Percentiles rank a stretch among this genome's conserved stretches.
These are phyloP conservation scores for Ophiorrhiza pumila DNA, from an alignment of 257 asterid species.

Conservation along the genomic window DNA sequence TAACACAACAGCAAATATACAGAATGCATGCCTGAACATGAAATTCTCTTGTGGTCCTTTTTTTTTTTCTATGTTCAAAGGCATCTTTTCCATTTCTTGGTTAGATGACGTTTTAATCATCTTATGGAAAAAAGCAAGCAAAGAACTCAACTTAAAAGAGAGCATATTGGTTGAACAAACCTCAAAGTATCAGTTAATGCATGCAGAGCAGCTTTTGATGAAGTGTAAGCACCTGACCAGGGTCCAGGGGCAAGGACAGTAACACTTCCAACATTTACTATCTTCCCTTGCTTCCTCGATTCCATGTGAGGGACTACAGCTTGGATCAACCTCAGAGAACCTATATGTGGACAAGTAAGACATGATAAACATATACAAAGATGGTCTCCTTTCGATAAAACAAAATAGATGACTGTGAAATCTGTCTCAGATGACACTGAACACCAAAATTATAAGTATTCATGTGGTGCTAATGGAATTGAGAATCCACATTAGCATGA, in stretches of 20 bases:
- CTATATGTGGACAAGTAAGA: conserved; percentile 26
- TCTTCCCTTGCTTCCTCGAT: conserved; percentile 80
- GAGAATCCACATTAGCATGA: background rate
- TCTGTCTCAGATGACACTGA: background rate
- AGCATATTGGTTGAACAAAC: conserved; percentile 26
- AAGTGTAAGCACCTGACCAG: conserved; percentile 79
- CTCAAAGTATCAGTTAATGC: conserved; percentile 71
- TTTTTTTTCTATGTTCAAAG: background rate
- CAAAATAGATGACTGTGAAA: background rate
- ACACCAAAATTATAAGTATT: background rate
- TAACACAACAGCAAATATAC: background rate
- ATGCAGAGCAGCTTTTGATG: conserved; percentile 92
- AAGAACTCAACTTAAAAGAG: background rate
- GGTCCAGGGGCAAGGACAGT: conserved; percentile 70
- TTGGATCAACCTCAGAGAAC: conserved; percentile 81
- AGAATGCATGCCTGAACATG: conserved; percentile 1
- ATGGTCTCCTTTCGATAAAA: conserved; percentile 8
- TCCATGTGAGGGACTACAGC: conserved; percentile 94
- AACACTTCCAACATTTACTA: conserved; percentile 83
- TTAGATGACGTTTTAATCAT: background rate
- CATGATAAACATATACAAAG: conserved; percentile 9
- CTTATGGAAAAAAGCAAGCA: background rate
- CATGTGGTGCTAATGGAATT: background rate
- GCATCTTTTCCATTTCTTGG: background rate
- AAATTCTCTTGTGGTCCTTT: background rate